phyloP scores from a whole-genome alignment of 2,329 filamentous ascomycete genomes.

The Thermoascus crustaceus region DNA sequence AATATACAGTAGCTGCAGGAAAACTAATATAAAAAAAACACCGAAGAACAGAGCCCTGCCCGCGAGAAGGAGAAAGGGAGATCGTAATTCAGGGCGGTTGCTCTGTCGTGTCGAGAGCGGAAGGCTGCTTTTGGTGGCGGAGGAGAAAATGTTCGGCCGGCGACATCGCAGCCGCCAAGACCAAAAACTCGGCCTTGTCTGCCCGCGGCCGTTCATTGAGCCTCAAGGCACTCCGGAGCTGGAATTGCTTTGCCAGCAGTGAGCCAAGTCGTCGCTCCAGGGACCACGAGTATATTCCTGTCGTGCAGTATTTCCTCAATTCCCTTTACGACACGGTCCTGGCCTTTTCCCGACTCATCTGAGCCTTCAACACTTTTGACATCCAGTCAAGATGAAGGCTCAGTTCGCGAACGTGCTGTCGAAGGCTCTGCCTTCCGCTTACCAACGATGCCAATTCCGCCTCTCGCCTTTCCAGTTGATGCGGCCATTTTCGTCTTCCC shows the following conservation, averaged over 20 bases:
- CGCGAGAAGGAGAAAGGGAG: conserved; percentile 24
- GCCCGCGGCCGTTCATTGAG: too few relatives aligned
- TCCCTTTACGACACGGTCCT: background rate
- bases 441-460: conserved; percentile 19
- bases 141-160: conserved; percentile 13
- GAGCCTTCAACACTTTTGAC: conserved; percentile 1
- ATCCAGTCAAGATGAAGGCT: conserved; percentile 22
- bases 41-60: background rate
- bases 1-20: background rate
- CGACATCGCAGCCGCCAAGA: conserved; percentile 24
- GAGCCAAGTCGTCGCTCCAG: too few relatives aligned
- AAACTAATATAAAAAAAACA: conserved; percentile 30
- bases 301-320: conserved; percentile 1
- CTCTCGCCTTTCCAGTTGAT: conserved; percentile 13
- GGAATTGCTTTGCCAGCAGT: too few relatives aligned
- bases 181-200: conserved; percentile 25
- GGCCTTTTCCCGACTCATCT: background rate
- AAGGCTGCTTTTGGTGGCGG: conserved; percentile 5
- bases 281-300: conserved; percentile 1
- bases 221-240: too few relatives aligned
- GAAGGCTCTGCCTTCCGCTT: conserved; percentile 24
- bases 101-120: conserved; percentile 3
- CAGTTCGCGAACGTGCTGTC: conserved; percentile 23
- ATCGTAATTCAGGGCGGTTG: conserved; percentile 5
- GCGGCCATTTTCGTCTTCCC: conserved; percentile 28